These are phyloP conservation scores for Aspergillus affinis DNA, from an alignment of 495 filamentous ascomycete genomes.

Conservation along the genomic window DNA sequence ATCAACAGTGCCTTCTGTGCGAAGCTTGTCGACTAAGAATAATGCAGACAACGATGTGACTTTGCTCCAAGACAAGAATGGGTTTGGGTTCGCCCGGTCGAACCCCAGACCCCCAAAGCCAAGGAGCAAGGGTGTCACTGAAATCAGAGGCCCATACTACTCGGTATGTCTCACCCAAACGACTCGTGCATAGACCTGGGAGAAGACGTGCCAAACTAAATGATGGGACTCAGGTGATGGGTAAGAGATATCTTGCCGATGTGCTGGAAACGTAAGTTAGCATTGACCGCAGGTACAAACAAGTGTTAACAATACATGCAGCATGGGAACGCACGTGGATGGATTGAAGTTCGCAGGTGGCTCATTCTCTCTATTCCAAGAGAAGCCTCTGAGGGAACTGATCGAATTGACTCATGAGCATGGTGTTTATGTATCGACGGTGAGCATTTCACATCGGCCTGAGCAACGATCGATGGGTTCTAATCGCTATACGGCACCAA, in stretches of 20 bases:
- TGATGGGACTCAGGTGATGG: constrained; percentile 42
- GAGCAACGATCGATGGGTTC: background rate
- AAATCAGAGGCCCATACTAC: constrained; percentile 59
- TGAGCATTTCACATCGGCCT: constrained; percentile 13
- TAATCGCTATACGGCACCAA: background rate
- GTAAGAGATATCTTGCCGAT: constrained; percentile 51
- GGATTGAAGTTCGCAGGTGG: constrained; percentile 60
- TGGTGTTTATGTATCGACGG: constrained; percentile 55
- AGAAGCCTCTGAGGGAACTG: constrained; percentile 47
- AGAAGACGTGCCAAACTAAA: background rate
- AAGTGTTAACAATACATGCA: constrained; percentile 15
- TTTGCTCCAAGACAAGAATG: constrained; percentile 52
- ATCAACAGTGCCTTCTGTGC: constrained; percentile 7
- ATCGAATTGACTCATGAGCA: constrained; percentile 54
- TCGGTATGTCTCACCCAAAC: constrained; percentile 29
- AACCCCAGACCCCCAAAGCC: constrained; percentile 53
- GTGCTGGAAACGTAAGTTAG: constrained; percentile 48
- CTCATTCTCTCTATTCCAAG: constrained; percentile 49
- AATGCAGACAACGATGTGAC: constrained; percentile 24
- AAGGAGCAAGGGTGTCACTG: constrained; percentile 49
- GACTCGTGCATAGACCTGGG: background rate
- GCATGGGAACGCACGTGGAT: constrained; percentile 55
- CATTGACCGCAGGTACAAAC: background rate
- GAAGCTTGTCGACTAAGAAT: constrained; percentile 21
- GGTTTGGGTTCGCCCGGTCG: constrained; percentile 54